Percentiles rank a stretch among this genome's conserved stretches.
These are phyloP conservation scores for Apiospora marii DNA, from an alignment of 2,329 filamentous ascomycete species.

Conservation along the genomic window DNA sequence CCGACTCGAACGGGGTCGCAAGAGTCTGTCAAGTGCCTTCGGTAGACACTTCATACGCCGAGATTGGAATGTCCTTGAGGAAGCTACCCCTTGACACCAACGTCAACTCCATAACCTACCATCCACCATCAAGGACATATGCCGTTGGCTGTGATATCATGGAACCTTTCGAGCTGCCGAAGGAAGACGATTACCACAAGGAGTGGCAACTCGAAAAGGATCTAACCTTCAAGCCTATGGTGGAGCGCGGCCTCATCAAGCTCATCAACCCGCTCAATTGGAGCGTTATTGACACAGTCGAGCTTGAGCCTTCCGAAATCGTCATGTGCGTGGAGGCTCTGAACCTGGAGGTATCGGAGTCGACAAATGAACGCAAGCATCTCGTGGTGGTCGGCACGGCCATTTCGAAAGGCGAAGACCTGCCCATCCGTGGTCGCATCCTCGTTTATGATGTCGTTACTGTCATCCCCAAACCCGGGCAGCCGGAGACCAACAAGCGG, in stretches of 20 bases:
- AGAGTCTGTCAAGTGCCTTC: constrained; percentile 76
- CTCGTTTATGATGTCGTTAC: constrained; percentile 92
- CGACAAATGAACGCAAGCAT: constrained; percentile 84
- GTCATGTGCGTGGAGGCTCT: constrained; percentile 85
- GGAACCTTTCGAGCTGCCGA: constrained; percentile 82
- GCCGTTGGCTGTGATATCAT: constrained; percentile 73
- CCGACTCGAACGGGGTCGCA: constrained; percentile 75
- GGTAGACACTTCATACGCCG: constrained; percentile 69
- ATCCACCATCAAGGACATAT: constrained; percentile 77
- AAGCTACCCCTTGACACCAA: constrained; percentile 77
- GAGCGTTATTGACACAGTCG: constrained; percentile 78
- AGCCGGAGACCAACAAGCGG: constrained; percentile 84
- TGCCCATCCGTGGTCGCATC: constrained; percentile 83
- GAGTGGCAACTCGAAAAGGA: constrained; percentile 82
- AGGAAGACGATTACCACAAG: constrained; percentile 83
- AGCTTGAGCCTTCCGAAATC: constrained; percentile 77
- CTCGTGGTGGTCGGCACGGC: constrained; percentile 87
- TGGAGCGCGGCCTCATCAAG: constrained; percentile 77
- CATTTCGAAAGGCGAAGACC: constrained; percentile 87
- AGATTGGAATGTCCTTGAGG: constrained; percentile 77
- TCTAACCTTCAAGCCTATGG: constrained; percentile 67
- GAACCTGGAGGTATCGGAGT: constrained; percentile 88
- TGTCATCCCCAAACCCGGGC: constrained; percentile 87
- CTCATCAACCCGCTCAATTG: constrained; percentile 81
- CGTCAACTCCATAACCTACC: constrained; percentile 77